Percentiles rank a stretch among this genome's conserved stretches.
Evolutionary conservation across 2,329 filamentous ascomycete genomes (phyloP).

Genomic region (Colletotrichum euphorbiae): DNA sequence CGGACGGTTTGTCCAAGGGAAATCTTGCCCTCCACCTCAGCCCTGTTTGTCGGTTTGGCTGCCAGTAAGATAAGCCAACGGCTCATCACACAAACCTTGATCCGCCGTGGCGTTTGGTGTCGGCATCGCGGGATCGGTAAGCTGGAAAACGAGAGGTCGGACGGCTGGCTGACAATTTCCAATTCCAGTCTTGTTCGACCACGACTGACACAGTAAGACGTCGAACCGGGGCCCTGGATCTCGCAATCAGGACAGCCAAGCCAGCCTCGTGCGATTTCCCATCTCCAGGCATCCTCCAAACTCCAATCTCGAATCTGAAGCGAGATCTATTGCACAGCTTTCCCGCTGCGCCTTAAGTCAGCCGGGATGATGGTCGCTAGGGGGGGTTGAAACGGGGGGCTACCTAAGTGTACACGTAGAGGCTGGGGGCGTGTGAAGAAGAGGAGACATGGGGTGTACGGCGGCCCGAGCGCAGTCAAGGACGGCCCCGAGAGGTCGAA

Average conservation of each 20-base stretch:
- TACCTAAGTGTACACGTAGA: too few relatives aligned
- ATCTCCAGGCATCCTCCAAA: conserved; percentile 21
- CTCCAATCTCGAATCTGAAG: conserved; percentile 28
- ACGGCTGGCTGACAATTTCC: conserved; percentile 8
- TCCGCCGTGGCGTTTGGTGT: conserved; percentile 8
- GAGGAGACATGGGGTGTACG: conserved; percentile 26
- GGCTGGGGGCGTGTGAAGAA: not conserved
- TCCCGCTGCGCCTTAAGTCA: conserved; percentile 31
- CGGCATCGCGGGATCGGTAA: conserved; percentile 22
- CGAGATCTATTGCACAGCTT: conserved; percentile 24
- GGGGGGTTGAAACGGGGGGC: not conserved
- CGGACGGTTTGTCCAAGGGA: conserved; percentile 11
- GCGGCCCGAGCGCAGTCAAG: conserved; percentile 18
- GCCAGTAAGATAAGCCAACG: conserved; percentile 7
- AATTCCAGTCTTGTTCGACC: conserved; percentile 3
- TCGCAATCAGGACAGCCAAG: conserved; percentile 13
- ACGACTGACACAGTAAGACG: conserved; percentile 1
- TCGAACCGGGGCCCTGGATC: conserved; percentile 6
- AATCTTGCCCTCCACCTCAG: conserved; percentile 11
- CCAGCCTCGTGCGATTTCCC: conserved; percentile 20
- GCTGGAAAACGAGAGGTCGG: not conserved
- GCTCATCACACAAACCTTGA: conserved; percentile 9
- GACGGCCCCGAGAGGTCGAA: conserved; percentile 18
- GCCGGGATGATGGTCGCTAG: conserved; percentile 23
- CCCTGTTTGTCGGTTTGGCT: conserved; percentile 6